Conservation (phyloP, 352 stramenopile genomes). For the Pythium aphanidermatum region DNA sequence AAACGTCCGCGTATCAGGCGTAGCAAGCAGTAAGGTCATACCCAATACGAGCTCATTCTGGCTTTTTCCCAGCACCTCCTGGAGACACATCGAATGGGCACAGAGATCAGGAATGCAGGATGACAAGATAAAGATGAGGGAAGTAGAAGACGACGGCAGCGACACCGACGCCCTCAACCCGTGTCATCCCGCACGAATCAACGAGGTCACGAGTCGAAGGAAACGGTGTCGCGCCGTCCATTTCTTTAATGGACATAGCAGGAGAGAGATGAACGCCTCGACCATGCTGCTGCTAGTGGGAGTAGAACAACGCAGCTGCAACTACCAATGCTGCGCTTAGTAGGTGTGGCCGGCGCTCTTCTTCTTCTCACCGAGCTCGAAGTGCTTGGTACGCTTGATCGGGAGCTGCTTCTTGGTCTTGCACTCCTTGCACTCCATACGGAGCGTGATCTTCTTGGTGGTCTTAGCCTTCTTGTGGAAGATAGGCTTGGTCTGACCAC, state of each 20-base stretch:
- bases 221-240: constrained; percentile 15
- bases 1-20: too few species aligned
- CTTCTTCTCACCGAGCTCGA: constrained; percentile 99
- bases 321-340: constrained; percentile 60
- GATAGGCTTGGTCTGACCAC: constrained; percentile 99
- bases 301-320: background rate
- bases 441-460: constrained; percentile 95
- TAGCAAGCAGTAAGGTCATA: too few species aligned
- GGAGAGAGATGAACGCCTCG: constrained; percentile 24
- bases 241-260: constrained; percentile 33
- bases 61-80: too few species aligned
- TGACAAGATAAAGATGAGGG: constrained; percentile 4
- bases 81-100: too few species aligned
- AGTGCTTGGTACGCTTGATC: constrained; percentile 99
- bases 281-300: constrained; percentile 22
- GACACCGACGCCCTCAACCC: background rate
- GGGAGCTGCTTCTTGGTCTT: constrained; percentile 99
- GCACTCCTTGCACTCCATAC: constrained; percentile 99
- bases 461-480: constrained; percentile 99
- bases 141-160: constrained; percentile 20
- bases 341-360: constrained; percentile 95
- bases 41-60: too few species aligned
- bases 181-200: background rate
- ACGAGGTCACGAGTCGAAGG: constrained; percentile 3
- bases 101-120: background rate